Conservation (phyloP, 2,329 filamentous ascomycete genomes). For the Hirsutella rhossiliensis region DNA sequence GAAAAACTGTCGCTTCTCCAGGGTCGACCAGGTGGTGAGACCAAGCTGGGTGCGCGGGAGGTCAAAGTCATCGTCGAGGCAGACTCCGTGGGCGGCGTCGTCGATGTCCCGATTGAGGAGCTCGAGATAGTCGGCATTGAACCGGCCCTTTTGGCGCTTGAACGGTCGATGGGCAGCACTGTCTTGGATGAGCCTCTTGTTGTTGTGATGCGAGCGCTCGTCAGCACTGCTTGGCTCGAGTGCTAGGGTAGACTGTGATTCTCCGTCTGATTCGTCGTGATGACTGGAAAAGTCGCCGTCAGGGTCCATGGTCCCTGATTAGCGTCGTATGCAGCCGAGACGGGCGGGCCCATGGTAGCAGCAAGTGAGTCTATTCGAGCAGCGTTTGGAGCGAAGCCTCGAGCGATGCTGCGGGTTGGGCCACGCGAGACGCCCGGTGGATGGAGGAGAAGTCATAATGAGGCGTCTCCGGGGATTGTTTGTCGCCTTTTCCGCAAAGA, state of each 20-base stretch:
- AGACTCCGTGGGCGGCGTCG: conserved; percentile 31
- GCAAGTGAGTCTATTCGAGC: not conserved
- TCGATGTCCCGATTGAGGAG: conserved; percentile 46
- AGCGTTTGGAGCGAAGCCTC: no score
- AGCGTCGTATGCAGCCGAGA: conserved; percentile 4
- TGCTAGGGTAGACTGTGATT: not conserved
- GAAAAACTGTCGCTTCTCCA: conserved; percentile 64
- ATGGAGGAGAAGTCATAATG: no score
- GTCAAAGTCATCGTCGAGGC: conserved; percentile 16
- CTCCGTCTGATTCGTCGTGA: conserved; percentile 2
- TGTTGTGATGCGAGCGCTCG: not conserved
- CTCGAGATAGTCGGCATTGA: conserved; percentile 35
- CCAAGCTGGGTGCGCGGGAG: conserved; percentile 49
- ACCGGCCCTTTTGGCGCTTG: conserved; percentile 30
- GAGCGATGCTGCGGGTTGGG: no score
- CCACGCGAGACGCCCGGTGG: no score
- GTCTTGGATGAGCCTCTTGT: not conserved
- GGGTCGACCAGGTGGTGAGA: conserved; percentile 52
- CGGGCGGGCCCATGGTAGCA: conserved; percentile 4
- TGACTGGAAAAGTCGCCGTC: conserved; percentile 9
- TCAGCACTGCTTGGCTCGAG: not conserved
- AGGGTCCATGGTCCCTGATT: conserved; percentile 18
- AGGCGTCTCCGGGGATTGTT: no score
- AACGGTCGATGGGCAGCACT: conserved; percentile 17
- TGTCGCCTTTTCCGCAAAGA: no score